These are phyloP conservation scores for Hermanozyma aechmeae DNA, from an alignment of 805 yeast genomes.

Conservation along the genomic window DNA sequence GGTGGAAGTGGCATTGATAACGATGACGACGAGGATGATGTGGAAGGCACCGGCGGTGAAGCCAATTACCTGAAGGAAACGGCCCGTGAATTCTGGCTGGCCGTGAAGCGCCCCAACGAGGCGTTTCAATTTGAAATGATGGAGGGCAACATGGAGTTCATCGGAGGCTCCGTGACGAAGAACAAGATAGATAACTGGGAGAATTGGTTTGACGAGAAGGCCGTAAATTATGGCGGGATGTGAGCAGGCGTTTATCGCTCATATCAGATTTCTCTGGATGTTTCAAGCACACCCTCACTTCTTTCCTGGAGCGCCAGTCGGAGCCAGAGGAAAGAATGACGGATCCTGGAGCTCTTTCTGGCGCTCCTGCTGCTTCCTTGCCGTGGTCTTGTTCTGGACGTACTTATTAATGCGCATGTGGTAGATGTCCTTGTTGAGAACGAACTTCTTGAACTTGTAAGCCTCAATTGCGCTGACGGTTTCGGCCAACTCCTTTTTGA, in stretches of 20 bases:
- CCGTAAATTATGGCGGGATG: conserved; percentile 39
- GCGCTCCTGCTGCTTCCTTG: conserved; percentile 19
- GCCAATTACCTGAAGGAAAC: too few relatives aligned
- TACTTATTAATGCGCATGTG: conserved; percentile 28
- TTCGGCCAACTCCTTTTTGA: conserved; percentile 10
- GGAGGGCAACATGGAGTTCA: conserved; percentile 64
- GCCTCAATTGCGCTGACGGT: conserved; percentile 13
- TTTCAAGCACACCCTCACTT: too few relatives aligned
- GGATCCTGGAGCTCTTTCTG: conserved; percentile 24
- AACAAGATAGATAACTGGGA: conserved; percentile 51
- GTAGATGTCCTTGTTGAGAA: conserved; percentile 32
- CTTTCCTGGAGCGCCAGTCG: too few relatives aligned
- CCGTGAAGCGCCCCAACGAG: conserved; percentile 25
- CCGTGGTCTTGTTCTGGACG: conserved; percentile 22
- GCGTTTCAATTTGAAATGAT: conserved; percentile 55
- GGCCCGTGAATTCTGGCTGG: conserved; percentile 37
- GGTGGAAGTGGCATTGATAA: conserved; percentile 31
- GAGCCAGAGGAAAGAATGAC: conserved; percentile 28
- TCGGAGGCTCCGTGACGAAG: conserved; percentile 64
- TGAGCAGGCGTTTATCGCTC: too few relatives aligned
- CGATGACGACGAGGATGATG: conserved; percentile 27
- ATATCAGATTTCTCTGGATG: too few relatives aligned
- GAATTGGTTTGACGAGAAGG: conserved; percentile 71
- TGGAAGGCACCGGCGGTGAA: conserved; percentile 12
- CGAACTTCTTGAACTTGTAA: conserved; percentile 28